Base-by-base conservation (phyloP, 495 filamentous ascomycete species). In the Aspergillus hancockii region DNA sequence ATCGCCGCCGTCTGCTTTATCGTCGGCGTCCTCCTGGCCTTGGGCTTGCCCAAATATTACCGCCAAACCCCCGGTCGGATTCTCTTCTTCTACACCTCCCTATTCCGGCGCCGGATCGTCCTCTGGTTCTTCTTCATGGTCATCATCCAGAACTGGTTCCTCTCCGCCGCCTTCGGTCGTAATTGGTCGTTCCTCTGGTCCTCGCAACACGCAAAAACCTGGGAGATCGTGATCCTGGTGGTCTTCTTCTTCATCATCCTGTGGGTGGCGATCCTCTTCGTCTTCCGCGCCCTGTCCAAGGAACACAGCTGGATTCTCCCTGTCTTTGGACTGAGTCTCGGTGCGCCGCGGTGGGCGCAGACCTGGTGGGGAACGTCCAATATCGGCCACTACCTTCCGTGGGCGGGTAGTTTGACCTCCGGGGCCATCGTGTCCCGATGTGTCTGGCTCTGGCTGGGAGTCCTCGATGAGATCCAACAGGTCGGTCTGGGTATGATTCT, bases 51-150 rank as follows among this genome's bases (percentile, higher is more conserved):
- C 19, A 78, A 79, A 41, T 81, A 80, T 56, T 81, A 81, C 57
- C 78, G 83, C 47, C 86, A 88, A 62, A 72, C 78, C 0, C 88
- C 89, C 0, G 89, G 87, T 51, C 81, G 81, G 41, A 82, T 91
- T 0, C 89, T 89, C 0, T 79, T 77, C 0, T 81, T 81, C 68
- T 81, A 81, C 60, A 70, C 72, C 52, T 78, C 78, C 0, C 71
- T 81, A 8, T 75, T 75, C 50, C 62, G 77, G 1, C 73, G 77
- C 41, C 79, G 79, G 60, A 81, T 79, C 25, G 69, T 81, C 13
- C 65, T 79, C 3, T 81, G 78, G 78, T 77, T 77, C 58, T 81
- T 78, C 66, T 69, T 74, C 18, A 72, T 79, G 0, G 75, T 81
- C 38, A 73, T 81, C 30, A 53, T 81, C 9, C 76, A 79, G 43